Evolutionary conservation across 164 flowering plant genomes (phyloP).

Genomic region (Annona squamosa): DNA sequence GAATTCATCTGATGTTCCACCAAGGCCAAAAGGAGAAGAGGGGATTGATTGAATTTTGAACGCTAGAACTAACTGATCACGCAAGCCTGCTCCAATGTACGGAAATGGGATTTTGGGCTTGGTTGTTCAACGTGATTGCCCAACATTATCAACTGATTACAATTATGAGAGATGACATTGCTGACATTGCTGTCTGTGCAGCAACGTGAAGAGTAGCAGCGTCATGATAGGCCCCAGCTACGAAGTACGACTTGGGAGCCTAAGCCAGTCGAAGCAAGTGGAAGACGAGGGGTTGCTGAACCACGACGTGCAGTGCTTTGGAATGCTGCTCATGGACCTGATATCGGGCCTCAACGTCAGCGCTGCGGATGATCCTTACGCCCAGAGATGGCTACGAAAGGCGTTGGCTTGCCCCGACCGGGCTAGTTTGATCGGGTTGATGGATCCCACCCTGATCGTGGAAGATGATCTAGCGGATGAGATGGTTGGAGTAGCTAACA

Average conservation of each 20-base stretch:
- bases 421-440: not conserved
- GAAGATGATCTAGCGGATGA: conserved; percentile 7
- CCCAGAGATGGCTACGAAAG: conserved; percentile 4
- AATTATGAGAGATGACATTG: not conserved
- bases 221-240: conserved; percentile 1
- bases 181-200: not conserved
- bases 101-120: too few species aligned
- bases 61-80: too few species aligned
- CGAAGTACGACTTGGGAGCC: conserved; percentile 6
- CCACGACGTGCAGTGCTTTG: not conserved
- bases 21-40: too few species aligned
- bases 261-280: conserved; percentile 3
- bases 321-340: conserved; percentile 8
- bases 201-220: conserved; percentile 8
- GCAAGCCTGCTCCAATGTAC: too few species aligned
- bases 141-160: not conserved
- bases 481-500: not conserved
- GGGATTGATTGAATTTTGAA: too few species aligned
- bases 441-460: conserved; percentile 7
- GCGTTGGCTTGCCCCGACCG: conserved; percentile 2
- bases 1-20: too few species aligned
- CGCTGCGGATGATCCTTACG: not conserved
- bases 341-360: conserved; percentile 9
- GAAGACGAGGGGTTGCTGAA: not conserved
- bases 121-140: not conserved